phyloP scores from a whole-genome alignment of 176 grass and related monocot genomes.

The Avena insularis region DNA sequence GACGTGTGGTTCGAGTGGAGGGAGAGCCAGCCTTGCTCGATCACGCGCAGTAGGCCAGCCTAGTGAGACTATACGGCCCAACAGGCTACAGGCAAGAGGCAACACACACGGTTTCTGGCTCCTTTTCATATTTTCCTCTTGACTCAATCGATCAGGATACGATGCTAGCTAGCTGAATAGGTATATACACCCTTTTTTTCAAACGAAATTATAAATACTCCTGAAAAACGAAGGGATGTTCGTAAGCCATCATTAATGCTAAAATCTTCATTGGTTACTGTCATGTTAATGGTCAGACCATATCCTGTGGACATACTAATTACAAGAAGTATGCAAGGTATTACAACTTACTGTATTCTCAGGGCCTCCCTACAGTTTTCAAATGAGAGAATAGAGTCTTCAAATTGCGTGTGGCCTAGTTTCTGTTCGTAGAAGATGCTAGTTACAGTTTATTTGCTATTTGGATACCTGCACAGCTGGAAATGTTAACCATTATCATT shows the following conservation, averaged over 20 bases:
- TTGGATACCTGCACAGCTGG: conserved; percentile 29
- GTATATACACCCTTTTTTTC: neutral
- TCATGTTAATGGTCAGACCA: conserved; percentile 22
- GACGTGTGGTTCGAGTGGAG: no score
- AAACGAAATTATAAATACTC: conserved; percentile 24
- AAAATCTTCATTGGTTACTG: neutral
- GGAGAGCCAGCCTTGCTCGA: no score
- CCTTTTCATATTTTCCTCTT: no score
- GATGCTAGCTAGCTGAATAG: no score
- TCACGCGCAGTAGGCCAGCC: no score
- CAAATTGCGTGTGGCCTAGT: conserved; percentile 12
- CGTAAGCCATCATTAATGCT: conserved; percentile 7
- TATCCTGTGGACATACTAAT: conserved; percentile 21
- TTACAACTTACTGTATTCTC: conserved; percentile 7
- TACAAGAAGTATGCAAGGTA: conserved; percentile 22
- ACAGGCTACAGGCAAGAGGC: no score
- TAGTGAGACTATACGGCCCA: no score
- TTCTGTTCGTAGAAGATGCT: conserved; percentile 32
- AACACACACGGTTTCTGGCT: no score
- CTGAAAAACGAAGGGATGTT: neutral
- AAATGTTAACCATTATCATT: conserved; percentile 33
- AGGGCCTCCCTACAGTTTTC: neutral
- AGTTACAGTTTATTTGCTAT: conserved; percentile 23
- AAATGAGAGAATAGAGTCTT: conserved; percentile 7
- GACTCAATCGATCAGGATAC: no score